A percentile compares a stretch with the other conserved stretches of the same genome.
Conservation (phyloP, 2,329 filamentous ascomycete genomes). For the Trematosphaeria pertusa region DNA sequence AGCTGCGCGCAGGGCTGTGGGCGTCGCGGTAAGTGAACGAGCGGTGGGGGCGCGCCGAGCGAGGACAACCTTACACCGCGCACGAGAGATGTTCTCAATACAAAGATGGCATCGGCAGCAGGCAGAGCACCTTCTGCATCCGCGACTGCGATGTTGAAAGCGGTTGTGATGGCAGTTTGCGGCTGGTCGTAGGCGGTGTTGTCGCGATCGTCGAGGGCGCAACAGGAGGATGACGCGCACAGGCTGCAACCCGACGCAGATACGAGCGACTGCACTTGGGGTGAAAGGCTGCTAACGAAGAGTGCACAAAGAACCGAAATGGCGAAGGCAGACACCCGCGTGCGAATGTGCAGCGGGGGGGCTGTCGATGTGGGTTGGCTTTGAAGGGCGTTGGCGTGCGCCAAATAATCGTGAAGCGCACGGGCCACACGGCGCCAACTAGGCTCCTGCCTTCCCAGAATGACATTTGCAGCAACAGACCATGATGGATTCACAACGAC, state of each 20-base stretch:
- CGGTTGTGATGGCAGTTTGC: constrained; percentile 27
- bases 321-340: constrained; percentile 1
- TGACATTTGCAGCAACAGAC: constrained; percentile 2
- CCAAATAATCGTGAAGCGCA: neutral
- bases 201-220: constrained; percentile 25
- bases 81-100: constrained; percentile 13
- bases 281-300: neutral
- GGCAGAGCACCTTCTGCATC: constrained; percentile 23
- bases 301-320: constrained; percentile 1
- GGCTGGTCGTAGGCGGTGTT: constrained; percentile 27
- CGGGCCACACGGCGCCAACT: neutral
- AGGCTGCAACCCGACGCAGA: constrained; percentile 18
- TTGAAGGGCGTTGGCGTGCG: constrained; percentile 2
- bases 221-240: constrained; percentile 21
- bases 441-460: neutral
- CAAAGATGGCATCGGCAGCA: constrained; percentile 34
- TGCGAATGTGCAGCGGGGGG: constrained; percentile 4
- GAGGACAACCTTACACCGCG: constrained; percentile 34
- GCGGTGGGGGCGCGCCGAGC: constrained; percentile 14
- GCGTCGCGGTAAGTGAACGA: constrained; percentile 27
- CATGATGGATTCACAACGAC: constrained; percentile 6
- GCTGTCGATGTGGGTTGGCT: constrained; percentile 4
- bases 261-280: constrained; percentile 7
- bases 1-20: constrained; percentile 25
- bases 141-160: constrained; percentile 23